These are phyloP conservation scores for Knufia fluminis DNA, from an alignment of 2,329 filamentous ascomycete genomes.

Conservation along the genomic window DNA sequence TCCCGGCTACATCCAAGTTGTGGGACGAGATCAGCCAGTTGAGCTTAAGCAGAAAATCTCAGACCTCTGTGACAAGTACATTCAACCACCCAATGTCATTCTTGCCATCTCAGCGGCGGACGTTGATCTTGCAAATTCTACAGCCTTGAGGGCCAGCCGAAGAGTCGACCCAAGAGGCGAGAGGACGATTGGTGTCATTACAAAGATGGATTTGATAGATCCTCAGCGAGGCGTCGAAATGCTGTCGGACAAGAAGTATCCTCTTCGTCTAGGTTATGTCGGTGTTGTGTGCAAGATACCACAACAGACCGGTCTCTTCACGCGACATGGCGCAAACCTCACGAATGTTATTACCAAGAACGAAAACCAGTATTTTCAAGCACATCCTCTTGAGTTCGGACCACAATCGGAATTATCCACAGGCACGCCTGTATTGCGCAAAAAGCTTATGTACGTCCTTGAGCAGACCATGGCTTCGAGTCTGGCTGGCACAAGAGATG, in stretches of 20 bases:
- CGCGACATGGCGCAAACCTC: conserved; percentile 70
- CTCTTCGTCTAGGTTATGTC: conserved; percentile 88
- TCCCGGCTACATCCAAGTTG: conserved; percentile 94
- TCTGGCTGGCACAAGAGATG: conserved; percentile 78
- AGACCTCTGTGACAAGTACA: conserved; percentile 96
- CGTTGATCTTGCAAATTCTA: conserved; percentile 94
- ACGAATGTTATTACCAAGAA: conserved; percentile 75
- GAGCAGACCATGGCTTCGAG: conserved; percentile 96
- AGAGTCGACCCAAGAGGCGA: conserved; percentile 90
- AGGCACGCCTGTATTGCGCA: conserved; percentile 77
- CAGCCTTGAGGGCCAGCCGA: conserved; percentile 77
- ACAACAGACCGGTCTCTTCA: conserved; percentile 62
- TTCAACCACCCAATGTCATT: conserved; percentile 90
- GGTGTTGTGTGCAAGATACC: conserved; percentile 86
- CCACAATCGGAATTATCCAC: conserved; percentile 62
- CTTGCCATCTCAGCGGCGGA: conserved; percentile 95
- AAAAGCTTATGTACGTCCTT: conserved; percentile 93
- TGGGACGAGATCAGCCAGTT: conserved; percentile 78
- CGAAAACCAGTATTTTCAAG: conserved; percentile 75
- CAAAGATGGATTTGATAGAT: conserved; percentile 97
- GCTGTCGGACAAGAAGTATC: conserved; percentile 83
- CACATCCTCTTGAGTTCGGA: conserved; percentile 73
- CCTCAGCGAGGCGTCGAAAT: conserved; percentile 67
- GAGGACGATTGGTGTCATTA: conserved; percentile 95
- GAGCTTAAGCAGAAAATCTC: conserved; percentile 93